Evolutionary conservation across 768 basidiomycete genomes (phyloP), one percentile per base, ranked within the genome.

Genomic region (Tulasnella sp.): DNA sequence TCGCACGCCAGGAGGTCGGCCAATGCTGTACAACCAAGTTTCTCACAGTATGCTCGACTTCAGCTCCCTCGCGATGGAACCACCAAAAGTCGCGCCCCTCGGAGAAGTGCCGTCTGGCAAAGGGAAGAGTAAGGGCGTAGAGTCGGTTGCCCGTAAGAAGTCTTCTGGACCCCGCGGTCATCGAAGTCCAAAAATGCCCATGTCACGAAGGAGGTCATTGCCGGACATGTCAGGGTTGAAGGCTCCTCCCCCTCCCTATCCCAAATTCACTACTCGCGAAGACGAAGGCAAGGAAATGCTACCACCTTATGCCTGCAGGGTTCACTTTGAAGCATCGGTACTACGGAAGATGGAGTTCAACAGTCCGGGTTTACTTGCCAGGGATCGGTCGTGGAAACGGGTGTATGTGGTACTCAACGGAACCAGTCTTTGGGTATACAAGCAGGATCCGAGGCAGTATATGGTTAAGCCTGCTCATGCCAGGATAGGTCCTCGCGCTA

Each of bases 281-380:
- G 88, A 93, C 59, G 94, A 94, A 66, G 94, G 89, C 7, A 70
- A 63, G 45, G 94, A 99, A 69, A 68, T 67, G 36, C 75, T 99
- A 0, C 96, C 96, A 0, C 39, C 67, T 4, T 99, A 99, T 68
- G 78, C 77, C 59, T 97, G 96, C 69, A 70, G 74, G 14, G 77
- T 98, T 15, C 82, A 87, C 65, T 79, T 97, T 63, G 76, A 79
- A 34, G 88, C 83, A 2, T 75, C 82, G 53, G 78, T 99, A 73
- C 84, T 85, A 1, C 80, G 87, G 45, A 99, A 99, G 74, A 79
- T 92, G 81, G 96, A 99, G 73, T 98, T 99, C 66, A 73, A 70
- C 3, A 69, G 76, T 9, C 90, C 92, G 0, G 92, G 92, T 6
- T 74, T 88, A 2, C 88, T 94, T 68, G 83, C 93, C 6, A 79